Evolutionary conservation across 2,329 filamentous ascomycete species (phyloP), one percentile per base, ranked within the genome.

Genomic region (Microascus cirrosus): DNA sequence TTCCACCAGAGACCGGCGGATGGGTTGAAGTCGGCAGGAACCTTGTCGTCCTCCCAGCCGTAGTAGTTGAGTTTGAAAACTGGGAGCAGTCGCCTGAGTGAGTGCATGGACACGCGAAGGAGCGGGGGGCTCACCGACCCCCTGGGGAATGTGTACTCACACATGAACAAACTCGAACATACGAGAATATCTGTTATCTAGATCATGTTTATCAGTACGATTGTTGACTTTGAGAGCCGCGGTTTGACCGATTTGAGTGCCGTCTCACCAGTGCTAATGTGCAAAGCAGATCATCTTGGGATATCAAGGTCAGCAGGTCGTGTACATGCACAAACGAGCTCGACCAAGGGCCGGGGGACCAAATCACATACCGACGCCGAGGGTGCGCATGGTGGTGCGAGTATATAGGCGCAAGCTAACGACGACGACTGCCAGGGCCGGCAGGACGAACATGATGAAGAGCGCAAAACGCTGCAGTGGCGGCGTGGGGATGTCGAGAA

Each of bases 401-500:
- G 52, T 55, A 15, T 25, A 58, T 20, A 32, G 42, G 18, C 57
- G 52, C 25, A 58, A 45, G 28, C 36, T 18, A 24, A 58, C 57
- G 7, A 32, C 34, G 11, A 58, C n/a, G n/a, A 58, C 2, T 25
- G 57, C 50, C 22, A 58, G 5, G 5, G 39, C 39, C 12, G 53
- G 39, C 36, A 58, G 50, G 52, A 36, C 28, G 32, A 55, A 54
- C 25, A 28, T 58, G 57, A 58, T 50, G 39, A 52, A 55, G 24
- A 58, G 42, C 15, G 57, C 57, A 2, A 20, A n/a, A n/a, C n/a
- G 4, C 45, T 58, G 57, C 11, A 58, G 53, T 18, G 50, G 56
- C 32, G 56, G 56, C 13, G 56, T 58, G 20, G 56, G 56, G 22
- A 58, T 67, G 4, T 72, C 72, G 3, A 77, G 61, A 51, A 76